Base-by-base conservation (phyloP, 1,284 basidiomycete genomes). In the Melampsora americana region DNA sequence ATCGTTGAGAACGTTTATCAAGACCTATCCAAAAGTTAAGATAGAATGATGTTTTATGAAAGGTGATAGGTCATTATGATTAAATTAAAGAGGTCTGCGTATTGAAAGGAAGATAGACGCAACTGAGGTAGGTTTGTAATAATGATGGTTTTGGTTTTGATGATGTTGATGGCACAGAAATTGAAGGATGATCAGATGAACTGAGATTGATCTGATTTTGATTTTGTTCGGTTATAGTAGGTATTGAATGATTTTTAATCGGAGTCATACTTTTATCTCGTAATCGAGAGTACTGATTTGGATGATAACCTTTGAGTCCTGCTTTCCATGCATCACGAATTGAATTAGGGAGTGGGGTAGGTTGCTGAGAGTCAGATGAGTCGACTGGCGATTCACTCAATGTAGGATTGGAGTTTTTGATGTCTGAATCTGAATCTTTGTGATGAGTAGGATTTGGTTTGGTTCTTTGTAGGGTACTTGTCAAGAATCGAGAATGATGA, bases 1-100 rank as follows among this genome's bases (percentile, higher is more conserved):
- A 65, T 56, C 56, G 65, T 50, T 73, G 71, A 14, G 71, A 73
- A 16, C 71, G 44, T 66, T 73, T 73, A 42, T 73, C 64, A 11
- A 73, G 39, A 20, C 53, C 71, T 73, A 30, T 11, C 50, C 4
- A 53, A 53, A 53, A 6, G 7, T 20, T 18, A 53, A 18, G 23
- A 53, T 6, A 9, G 7, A 18, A 53, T 20, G 16, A 20, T 5
- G 23, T 46, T 67, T n/a, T 26, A 44, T 6, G 26, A 48, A 11
- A 67, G 23, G 12, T 28, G 9, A 14, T 46, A 20, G 16, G 44
- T 67, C n/a, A 30, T 23, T 42, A 67, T n/a, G 14, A 50, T 23
- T 14, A 44, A 4, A 42, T 67, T 14, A n/a, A 18, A 44, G 20
- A 61, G n/a, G n/a, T n/a, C n/a, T n/a, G n/a, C n/a, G n/a, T n/a